phyloP scores from a whole-genome alignment of 495 filamentous ascomycete genomes.

The Stereocaulon alpinum region DNA sequence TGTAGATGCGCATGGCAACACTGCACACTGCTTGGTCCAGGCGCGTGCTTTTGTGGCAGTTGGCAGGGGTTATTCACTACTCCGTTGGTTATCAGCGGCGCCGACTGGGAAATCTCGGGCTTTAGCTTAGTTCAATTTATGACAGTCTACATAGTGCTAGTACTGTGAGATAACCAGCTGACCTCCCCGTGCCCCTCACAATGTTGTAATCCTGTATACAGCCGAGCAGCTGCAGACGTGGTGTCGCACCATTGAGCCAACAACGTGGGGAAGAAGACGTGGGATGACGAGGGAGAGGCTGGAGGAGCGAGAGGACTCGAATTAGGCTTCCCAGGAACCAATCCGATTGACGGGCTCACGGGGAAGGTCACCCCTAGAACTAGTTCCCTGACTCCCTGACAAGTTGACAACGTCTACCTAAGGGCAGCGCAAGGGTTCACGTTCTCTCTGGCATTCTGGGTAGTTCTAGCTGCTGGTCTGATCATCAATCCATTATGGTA shows the following conservation, averaged over 20 bases:
- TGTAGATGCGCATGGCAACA: too few relatives aligned
- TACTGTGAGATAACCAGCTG: slow-evolving; percentile 1
- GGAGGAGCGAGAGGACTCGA: background rate
- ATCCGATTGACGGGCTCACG: slow-evolving; percentile 6
- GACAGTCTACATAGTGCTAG: background rate
- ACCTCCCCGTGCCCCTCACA: background rate
- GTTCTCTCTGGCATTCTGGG: background rate
- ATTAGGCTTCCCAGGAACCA: slow-evolving; percentile 2
- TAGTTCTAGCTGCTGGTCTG: background rate
- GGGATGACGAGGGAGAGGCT: background rate
- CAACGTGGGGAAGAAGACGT: slow-evolving; percentile 3
- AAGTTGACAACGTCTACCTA: too few relatives aligned
- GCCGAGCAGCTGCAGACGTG: background rate
- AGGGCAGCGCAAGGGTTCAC: background rate
- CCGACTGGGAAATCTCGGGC: slow-evolving; percentile 4
- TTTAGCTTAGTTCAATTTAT: slow-evolving; percentile 1
- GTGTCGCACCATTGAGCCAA: background rate
- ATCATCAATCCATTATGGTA: background rate
- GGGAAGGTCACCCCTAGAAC: too few relatives aligned
- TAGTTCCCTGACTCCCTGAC: too few relatives aligned
- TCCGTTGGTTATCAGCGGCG: slow-evolving; percentile 5
- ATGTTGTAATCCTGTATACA: background rate
- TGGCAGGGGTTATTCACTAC: background rate
- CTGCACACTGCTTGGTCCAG: background rate
- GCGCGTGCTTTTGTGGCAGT: background rate